Base-by-base conservation (phyloP, 2,329 filamentous ascomycete species). In the Daldinia eschscholtzii region DNA sequence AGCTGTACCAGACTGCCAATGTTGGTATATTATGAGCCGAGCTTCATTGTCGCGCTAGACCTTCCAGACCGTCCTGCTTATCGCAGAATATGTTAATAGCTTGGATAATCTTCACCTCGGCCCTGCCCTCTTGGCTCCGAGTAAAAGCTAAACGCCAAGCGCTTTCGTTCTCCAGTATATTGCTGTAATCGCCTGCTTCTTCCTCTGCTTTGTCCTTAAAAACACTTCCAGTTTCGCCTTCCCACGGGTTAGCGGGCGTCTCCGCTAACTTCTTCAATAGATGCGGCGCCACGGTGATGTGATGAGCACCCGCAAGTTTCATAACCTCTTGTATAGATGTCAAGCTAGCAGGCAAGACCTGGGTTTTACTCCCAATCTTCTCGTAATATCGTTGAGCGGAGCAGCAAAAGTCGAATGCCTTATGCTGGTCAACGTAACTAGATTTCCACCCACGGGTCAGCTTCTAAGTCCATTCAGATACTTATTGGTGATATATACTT, bases 31-130 rank as follows among this genome's bases (percentile, higher is more conserved):
- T 28, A 35, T 18, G 15, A 20, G 15, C 15, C 3, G 30, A 33
- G 9, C 12, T 48, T 57, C 53, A 59, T 61, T 42, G 62, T n/a
- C 42, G 57, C 37, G 72, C 74, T 48, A 80, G 56, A 13, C 74
- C 79, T 71, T 88, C 86, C 50, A 89, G 70, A 63, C 81, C 82
- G 9, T 85, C 81, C 74, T 89, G 87, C 76, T 86, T 85, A 60
- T 87, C 84, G 56, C 80, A 83, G 76, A 89, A 89, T 61, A 87
- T 88, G 70, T 87, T 87, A 56, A 89, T 84, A 7, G 87, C 87
- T 78, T 86, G 79, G 10, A 81, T 76, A 13, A 87, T 79, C 75
- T 88, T 89, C 30, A 79, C 82, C 73, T 87, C 84, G 15, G 81
- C 83, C 64, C 82, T 77, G 0, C 84, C 85, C 4, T 80, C 80